phyloP scores from a whole-genome alignment of 805 yeast genomes.

The Schizosaccharomyces japonicus region DNA sequence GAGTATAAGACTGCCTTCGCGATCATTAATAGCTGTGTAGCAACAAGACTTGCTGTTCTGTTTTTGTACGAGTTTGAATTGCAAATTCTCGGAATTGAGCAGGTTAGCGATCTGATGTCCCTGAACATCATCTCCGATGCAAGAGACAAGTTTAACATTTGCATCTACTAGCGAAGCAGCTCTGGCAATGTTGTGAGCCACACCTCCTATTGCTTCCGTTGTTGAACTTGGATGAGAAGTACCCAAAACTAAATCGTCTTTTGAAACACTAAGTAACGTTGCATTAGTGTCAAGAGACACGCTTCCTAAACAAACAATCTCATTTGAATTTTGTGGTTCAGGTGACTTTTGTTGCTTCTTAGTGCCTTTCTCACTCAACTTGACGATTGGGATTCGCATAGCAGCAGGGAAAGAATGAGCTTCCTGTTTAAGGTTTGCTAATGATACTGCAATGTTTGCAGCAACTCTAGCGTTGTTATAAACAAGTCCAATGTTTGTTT shows the following conservation, averaged over 20 bases:
- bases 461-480: conserved; percentile 52
- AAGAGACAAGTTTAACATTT: conserved; percentile 25
- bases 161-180: conserved; percentile 22
- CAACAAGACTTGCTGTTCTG: conserved; percentile 32
- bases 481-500: conserved; percentile 51
- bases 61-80: conserved; percentile 16
- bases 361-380: not conserved
- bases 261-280: conserved; percentile 37
- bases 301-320: conserved; percentile 34
- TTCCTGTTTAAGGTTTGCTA: conserved; percentile 16
- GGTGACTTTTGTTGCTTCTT: not conserved
- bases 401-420: not conserved
- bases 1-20: conserved; percentile 36
- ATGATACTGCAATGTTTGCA: conserved; percentile 36
- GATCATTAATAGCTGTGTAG: conserved; percentile 44
- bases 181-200: conserved; percentile 54
- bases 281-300: conserved; percentile 60
- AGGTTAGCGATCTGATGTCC: not conserved
- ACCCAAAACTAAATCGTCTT: conserved; percentile 8
- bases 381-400: not conserved
- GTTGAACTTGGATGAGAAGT: conserved; percentile 59
- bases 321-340: not conserved
- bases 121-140: conserved; percentile 32
- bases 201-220: conserved; percentile 49
- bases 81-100: conserved; percentile 11